Base-by-base conservation (phyloP, 768 basidiomycete genomes). In the Nidularia pulvinata region DNA sequence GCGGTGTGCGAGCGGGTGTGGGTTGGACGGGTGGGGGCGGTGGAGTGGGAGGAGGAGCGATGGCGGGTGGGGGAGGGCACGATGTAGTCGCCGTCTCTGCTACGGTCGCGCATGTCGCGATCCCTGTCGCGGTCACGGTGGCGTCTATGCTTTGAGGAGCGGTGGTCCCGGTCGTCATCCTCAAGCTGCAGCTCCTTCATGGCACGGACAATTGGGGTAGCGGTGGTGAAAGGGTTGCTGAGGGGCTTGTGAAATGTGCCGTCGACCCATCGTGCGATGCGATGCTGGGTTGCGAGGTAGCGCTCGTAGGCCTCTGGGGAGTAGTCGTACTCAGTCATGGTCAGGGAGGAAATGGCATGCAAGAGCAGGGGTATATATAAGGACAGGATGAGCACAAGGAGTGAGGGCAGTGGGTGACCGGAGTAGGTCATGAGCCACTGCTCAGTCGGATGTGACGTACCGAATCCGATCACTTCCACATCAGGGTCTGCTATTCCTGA, bases 241-340 rank as follows among this genome's bases (percentile, higher is more conserved):
- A 55, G 64, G 4, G 55, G 60, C 16, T 58, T 51, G 7, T 53
- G 55, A 46, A 61, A 60, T 13, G 73, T 78, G 30, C 68, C 59
- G 56, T 64, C 53, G 44, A 76, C 74, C 80, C 81, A 82, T 57
- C 74, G 69, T 0, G 75, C 69, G 13, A 83, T 78, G 54, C 78
- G 72, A 53, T 68, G 32, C 62, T 80, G 80, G n/a, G 76, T 80
- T 30, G 68, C 71, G 50, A 78, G 33, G 60, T 78, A 70, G 7
- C 70, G 74, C 50, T 82, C 72, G 59, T 75, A 69, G 32, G 81
- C 82, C 60, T 78, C 81, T 16, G 80, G 81, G 50, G 81, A 83
- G 65, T 72, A 83, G 68, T 83, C 82, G 76, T 84, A 84, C 64
- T 84, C 82, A 32, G 82, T 83, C 82, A 84, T 84, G 49, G 56